Evolutionary conservation across 1,284 basidiomycete genomes (phyloP), one percentile per base, ranked within the genome.

Genomic region (Puccinia novopanici): DNA sequence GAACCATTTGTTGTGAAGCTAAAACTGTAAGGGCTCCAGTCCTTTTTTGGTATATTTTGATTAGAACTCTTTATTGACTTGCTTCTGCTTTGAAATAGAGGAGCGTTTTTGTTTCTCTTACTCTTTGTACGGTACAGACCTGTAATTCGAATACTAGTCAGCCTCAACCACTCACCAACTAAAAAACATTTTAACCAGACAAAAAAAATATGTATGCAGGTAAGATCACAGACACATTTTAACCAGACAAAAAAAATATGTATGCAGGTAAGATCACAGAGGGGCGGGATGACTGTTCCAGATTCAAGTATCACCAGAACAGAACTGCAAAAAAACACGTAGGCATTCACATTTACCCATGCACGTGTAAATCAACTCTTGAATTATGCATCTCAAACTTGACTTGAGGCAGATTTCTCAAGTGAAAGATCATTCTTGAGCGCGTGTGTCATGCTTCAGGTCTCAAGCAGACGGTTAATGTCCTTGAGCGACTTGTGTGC

Each of bases 11-110:
- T 40, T 65, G 19, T 9, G 30, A 65, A 40, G 27, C 24, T 19
- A 70, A 50, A 71, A 52, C 12, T 22, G 42, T 48, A 68, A 68
- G n/a, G n/a, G n/a, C n/a, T n/a, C n/a, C n/a, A n/a, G n/a, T n/a
- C n/a, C n/a, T n/a, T n/a, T n/a, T n/a, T n/a, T n/a, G n/a, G n/a
- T n/a, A n/a, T n/a, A n/a, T n/a, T n/a, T n/a, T n/a, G n/a, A n/a
- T n/a, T n/a, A n/a, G n/a, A n/a, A n/a, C n/a, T n/a, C n/a, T n/a
- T n/a, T n/a, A n/a, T n/a, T n/a, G n/a, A n/a, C n/a, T n/a, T n/a
- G n/a, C n/a, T n/a, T n/a, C n/a, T n/a, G n/a, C 19, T 52, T 45
- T 45, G 42, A 45, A 45, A 15, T 45, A 45, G 42, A 45, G 42
- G 42, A 6, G 42, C 8, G 42, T 45, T 45, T 45, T 45, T 6